Evolutionary conservation across 768 basidiomycete genomes (phyloP).

Genomic region (Sarcodon sp.): DNA sequence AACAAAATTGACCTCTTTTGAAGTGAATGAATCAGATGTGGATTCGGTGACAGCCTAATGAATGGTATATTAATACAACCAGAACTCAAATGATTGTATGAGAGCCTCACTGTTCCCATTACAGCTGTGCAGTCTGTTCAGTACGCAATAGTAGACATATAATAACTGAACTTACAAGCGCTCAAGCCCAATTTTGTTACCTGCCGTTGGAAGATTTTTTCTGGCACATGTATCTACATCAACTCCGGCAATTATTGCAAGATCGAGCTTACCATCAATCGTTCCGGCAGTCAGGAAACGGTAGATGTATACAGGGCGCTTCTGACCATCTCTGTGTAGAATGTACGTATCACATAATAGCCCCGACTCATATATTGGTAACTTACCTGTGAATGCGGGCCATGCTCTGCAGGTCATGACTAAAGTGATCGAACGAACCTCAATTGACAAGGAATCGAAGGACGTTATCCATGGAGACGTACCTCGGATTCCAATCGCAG

Average conservation of each 20-base stretch:
- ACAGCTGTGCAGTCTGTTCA: slow-evolving; percentile 31
- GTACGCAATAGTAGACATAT: slow-evolving; percentile 6
- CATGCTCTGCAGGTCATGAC: slow-evolving; percentile 94
- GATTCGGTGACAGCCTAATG: slow-evolving; percentile 32
- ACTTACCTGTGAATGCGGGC: slow-evolving; percentile 84
- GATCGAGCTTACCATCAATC: slow-evolving; percentile 55
- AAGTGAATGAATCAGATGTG: slow-evolving; percentile 77
- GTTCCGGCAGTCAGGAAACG: slow-evolving; percentile 77
- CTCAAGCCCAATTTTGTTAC: slow-evolving; percentile 89
- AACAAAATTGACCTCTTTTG: slow-evolving; percentile 55
- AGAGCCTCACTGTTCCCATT: slow-evolving; percentile 47
- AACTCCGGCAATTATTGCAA: background rate
- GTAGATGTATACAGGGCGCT: slow-evolving; percentile 82
- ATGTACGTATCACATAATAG: slow-evolving; percentile 3
- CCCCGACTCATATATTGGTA: background rate
- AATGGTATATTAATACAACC: slow-evolving; percentile 2
- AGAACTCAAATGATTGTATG: slow-evolving; percentile 7
- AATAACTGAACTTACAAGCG: slow-evolving; percentile 46
- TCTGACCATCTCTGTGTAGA: slow-evolving; percentile 76
- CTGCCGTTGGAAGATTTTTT: slow-evolving; percentile 90
- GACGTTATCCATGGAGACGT: slow-evolving; percentile 1
- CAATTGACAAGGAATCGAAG: background rate
- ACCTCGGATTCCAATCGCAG: slow-evolving; percentile 93
- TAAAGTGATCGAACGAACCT: slow-evolving; percentile 13
- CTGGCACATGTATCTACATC: slow-evolving; percentile 20